Base-by-base conservation (phyloP, 768 basidiomycete genomes). In the Amanita brunnescens region DNA sequence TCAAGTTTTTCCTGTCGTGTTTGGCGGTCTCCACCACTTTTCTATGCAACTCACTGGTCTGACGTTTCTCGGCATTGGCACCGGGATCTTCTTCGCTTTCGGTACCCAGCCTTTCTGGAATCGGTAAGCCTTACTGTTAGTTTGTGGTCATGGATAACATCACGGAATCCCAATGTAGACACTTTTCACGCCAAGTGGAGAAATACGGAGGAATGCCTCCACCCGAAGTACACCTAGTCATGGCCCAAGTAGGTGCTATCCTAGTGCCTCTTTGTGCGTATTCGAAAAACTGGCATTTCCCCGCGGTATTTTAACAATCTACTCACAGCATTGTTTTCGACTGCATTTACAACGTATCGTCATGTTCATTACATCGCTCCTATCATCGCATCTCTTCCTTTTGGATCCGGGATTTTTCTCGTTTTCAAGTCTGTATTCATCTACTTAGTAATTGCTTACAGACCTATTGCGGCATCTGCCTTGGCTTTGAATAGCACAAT, bases 341-440 rank as follows among this genome's bases (percentile, higher is more conserved):
- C 84, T 41, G 81, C 81, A 0, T 84, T 82, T 65, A 75, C 68
- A 12, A 76, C 69, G 5, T 68, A 67, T 46, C 70, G 71, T 1
- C 57, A 60, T 5, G 65, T 83, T 0, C 85, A 76, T 54, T 86
- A 81, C 79, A 79, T 85, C 24, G 75, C 78, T 0, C 81, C 83
- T 6, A 78, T 87, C 59, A 64, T 87, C 26, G 79, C 77, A 2
- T 81, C 78, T 3, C 62, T 80, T 1, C 83, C 83, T 0, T 87
- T 87, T 58, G 86, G 86, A 3, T 54, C 69, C 0, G 80, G 81
- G 2, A 67, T 76, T 1, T 86, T 83, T 59, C 87, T 78, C 56
- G 79, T 81, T 38, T 91, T 85, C 67, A 81, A 81, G 0, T 77
- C 78, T 6, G 79, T 79, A 2, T 87, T 87, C 65, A 83, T 78